Percentiles rank a stretch among this genome's conserved stretches.
These are phyloP conservation scores for Achlya hypogyna DNA, from an alignment of 352 stramenopile species.

Conservation along the genomic window DNA sequence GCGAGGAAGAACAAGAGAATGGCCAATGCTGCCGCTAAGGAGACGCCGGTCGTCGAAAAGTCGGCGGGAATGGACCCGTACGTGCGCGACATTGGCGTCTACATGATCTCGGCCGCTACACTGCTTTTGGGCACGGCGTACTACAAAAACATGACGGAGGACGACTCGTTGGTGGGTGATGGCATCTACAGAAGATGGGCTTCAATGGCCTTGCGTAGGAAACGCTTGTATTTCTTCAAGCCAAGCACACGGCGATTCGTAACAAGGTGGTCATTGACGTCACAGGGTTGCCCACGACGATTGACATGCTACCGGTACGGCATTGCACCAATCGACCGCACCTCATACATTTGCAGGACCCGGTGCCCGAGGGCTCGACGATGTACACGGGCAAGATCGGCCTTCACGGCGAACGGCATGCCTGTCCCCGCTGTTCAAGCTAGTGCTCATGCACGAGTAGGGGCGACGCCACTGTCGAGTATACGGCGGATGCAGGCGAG, in stretches of 20 bases:
- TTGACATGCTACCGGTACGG: constrained; percentile 6
- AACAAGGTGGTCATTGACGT: constrained; percentile 19
- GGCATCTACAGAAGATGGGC: neutral
- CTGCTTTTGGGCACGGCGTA: neutral
- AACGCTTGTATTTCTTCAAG: constrained; percentile 13
- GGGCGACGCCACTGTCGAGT: constrained; percentile 5
- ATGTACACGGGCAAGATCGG: neutral
- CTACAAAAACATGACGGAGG: constrained; percentile 17
- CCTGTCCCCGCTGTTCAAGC: neutral
- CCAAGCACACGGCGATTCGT: constrained; percentile 15
- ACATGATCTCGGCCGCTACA: neutral
- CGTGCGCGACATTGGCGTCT: constrained; percentile 18
- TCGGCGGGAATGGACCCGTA: constrained; percentile 8
- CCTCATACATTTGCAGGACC: neutral
- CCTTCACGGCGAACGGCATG: constrained; percentile 1
- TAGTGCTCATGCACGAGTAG: neutral
- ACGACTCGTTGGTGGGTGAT: constrained; percentile 5
- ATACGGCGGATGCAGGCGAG: neutral
- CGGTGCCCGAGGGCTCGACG: constrained; percentile 1
- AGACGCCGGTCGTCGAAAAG: neutral
- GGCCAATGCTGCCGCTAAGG: too few species aligned
- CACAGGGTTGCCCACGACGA: constrained; percentile 11
- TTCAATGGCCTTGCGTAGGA: neutral
- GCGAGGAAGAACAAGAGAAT: too few species aligned
- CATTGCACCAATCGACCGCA: neutral